phyloP scores from a whole-genome alignment of 768 basidiomycete genomes.

The Glaciozyma antarctica region DNA sequence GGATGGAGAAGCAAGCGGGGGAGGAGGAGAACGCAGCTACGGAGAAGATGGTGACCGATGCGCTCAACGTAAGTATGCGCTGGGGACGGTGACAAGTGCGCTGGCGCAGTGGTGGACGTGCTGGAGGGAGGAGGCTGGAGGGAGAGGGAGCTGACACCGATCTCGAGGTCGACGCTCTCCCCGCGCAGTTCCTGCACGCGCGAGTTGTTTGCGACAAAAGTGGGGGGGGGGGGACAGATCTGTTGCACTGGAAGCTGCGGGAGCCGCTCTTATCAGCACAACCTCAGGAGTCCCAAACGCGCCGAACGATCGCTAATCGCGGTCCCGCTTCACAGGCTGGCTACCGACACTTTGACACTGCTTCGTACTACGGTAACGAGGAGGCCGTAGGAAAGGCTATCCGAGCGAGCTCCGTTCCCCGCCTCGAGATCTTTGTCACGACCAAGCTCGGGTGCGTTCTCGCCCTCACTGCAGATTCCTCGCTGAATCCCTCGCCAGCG shows the following conservation, averaged over 20 bases:
- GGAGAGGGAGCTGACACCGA: not conserved
- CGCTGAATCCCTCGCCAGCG: no score
- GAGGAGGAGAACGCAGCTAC: slow-evolving; percentile 47
- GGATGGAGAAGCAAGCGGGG: slow-evolving; percentile 36
- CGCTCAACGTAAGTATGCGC: slow-evolving; percentile 55
- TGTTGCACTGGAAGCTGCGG: no score
- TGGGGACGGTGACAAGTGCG: no score
- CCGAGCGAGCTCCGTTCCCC: slow-evolving; percentile 53
- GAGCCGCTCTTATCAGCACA: no score
- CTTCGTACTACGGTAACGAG: slow-evolving; percentile 58
- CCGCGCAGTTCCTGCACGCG: no score
- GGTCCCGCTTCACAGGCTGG: slow-evolving; percentile 53
- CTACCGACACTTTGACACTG: slow-evolving; percentile 47
- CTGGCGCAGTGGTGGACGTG: not conserved
- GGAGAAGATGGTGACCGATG: slow-evolving; percentile 38
- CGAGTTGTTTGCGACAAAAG: no score
- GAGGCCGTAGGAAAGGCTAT: slow-evolving; percentile 54
- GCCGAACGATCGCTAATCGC: not conserved
- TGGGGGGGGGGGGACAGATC: no score
- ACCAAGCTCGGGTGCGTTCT: slow-evolving; percentile 67
- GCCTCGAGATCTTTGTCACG: not conserved
- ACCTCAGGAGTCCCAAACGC: no score
- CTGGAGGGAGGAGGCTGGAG: not conserved
- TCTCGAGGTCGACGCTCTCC: no score
- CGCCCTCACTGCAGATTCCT: slow-evolving; percentile 46